Base-by-base conservation (phyloP, 2,329 filamentous ascomycete species). In the Ophiocordyceps camponoti-leonardi region DNA sequence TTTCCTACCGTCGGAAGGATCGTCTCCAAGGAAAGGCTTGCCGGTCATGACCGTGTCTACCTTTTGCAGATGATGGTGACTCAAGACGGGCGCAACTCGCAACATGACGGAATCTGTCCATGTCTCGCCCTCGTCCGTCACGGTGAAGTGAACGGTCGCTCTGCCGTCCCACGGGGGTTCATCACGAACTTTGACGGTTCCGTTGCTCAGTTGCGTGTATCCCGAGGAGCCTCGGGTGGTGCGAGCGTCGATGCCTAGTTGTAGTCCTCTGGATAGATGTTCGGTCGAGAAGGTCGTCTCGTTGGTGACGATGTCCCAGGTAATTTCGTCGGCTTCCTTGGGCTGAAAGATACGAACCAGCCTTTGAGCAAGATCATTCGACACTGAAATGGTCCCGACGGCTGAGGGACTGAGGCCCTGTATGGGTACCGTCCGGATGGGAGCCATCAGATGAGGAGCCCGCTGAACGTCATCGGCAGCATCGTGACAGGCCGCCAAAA, bases 51-150 rank as follows among this genome's bases (percentile, higher is more conserved):
- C 47, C 2, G 50, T 48, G 6, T 58, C 41, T 0, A 56, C 53
- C 6, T 35, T 22, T 47, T 66, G 60, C 6, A 56, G 47, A 44
- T 64, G 62, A 46, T 65, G 60, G 41, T 67, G 62, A 1, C 53
- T 55, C 6, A 66, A 50, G 1, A 66, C 53, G 0, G 64, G 63
- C 1, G 64, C 62, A 6, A 64, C 54, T 5, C 56, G 58, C 3
- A 67, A 49, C 6, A 49, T 50, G 3, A 65, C 61, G 0, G 42
- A 49, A 42, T 62, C 60, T 0, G 49, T 51, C 2, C 46, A 45
- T 4, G 39, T 49, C 4, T 44, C 30, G 0, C 47, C 41, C 0
- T 50, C 50, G 44, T 57, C 54, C 14, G 44, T 44, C 1, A 66
- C 53, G 19, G 52, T 51, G 46, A 66, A 63, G 6, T 48, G 47